Percentiles rank a stretch among this genome's conserved stretches.
Evolutionary conservation across 208 protist genomes (phyloP).

Genomic region (Balamuthia mandrillaris): DNA sequence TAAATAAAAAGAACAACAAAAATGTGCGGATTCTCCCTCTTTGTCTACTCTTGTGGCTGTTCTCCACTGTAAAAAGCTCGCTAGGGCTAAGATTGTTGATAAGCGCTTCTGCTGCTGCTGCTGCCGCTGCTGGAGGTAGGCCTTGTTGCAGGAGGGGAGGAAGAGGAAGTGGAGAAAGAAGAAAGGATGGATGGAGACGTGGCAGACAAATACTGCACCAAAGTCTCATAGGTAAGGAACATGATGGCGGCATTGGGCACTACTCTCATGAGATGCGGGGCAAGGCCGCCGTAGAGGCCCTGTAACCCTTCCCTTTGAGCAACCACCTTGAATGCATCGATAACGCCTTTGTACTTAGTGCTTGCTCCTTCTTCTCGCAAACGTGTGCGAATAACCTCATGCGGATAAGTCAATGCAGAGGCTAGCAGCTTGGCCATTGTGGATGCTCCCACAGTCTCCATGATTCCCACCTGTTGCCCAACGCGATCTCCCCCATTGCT

Average conservation of each 20-base stretch:
- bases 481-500: background rate
- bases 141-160: no score
- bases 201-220: no score
- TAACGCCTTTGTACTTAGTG: conserved; percentile 27
- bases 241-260: conserved; percentile 72
- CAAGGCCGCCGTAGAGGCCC: conserved; percentile 4
- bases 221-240: conserved; percentile 69
- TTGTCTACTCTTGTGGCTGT: no score
- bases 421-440: conserved; percentile 59
- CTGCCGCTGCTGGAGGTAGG: no score
- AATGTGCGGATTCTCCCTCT: no score
- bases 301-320: conserved; percentile 31
- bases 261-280: conserved; percentile 57
- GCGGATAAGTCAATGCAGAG: conserved; percentile 60
- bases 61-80: no score
- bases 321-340: conserved; percentile 26
- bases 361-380: conserved; percentile 44
- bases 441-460: conserved; percentile 33
- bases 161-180: no score
- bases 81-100: no score
- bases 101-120: no score
- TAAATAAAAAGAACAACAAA: no score
- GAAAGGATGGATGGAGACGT: no score
- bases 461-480: background rate
- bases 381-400: conserved; percentile 67